phyloP scores from a whole-genome alignment of 305 asterid genomes.

The Fraxinus dipetala region DNA sequence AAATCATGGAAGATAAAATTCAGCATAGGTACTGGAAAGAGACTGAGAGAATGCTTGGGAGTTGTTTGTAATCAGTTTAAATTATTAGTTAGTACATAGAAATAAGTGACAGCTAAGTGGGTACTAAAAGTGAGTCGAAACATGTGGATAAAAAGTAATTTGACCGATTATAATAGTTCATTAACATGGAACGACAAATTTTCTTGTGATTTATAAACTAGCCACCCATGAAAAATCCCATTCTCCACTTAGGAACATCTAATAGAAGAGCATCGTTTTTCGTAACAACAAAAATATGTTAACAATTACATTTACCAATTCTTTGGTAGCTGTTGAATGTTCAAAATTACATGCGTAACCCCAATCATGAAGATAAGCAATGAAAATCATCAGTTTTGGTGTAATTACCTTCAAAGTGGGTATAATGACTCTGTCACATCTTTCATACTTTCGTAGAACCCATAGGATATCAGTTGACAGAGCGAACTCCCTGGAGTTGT shows the following conservation, averaged over 20 bases:
- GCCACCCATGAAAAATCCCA: neutral
- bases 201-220: neutral
- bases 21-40: neutral
- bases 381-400: conserved; percentile 14
- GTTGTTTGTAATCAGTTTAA: neutral
- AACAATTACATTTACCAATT: conserved; percentile 3
- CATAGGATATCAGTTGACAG: conserved; percentile 77
- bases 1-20: neutral
- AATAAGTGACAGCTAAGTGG: neutral
- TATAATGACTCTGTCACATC: conserved; percentile 71
- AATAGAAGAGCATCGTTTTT: neutral
- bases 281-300: neutral
- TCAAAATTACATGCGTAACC: neutral
- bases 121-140: neutral
- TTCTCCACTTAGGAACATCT: neutral
- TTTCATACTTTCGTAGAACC: conserved; percentile 69
- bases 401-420: conserved; percentile 80
- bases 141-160: neutral
- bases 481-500: conserved; percentile 43
- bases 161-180: neutral
- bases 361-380: neutral
- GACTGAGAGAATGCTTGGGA: neutral
- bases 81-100: neutral
- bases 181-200: neutral
- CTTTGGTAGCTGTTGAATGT: neutral